Evolutionary conservation across 345 rosid species (phyloP), one percentile per base, ranked within the genome.

Genomic region (Aquilaria yunnanensis): DNA sequence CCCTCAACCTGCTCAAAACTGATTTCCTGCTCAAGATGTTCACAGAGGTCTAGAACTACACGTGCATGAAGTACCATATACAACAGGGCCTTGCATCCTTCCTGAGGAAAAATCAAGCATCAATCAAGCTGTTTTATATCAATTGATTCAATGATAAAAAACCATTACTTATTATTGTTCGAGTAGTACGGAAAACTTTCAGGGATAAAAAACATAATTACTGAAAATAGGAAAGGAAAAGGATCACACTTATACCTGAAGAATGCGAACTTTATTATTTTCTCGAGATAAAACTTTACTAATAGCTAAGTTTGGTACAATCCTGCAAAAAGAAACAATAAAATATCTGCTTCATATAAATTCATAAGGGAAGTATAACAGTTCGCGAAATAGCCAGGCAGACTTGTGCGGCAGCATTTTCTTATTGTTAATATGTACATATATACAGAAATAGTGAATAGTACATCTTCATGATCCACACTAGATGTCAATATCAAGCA

Each of bases 21-120:
- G 67, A 94, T 83, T 84, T 93, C 95, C 69, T 80, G 80, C 64
- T 88, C 94, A 65, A 80, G 89, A 48, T 55, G 82, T 73, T 94
- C 99, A 64, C 83, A 71, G 74, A 94, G 80, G 71, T 90, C 96
- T 13, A 94, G 85, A 64, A 94, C 84, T 72, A 90, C 97, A 56
- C 96, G 87, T 3, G 97, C 97, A 71, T 94, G 99, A 74, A 94
- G 99, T 54, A 94, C 89, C 97, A 94, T 88, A 74, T 94, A 94
- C 59, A 93, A 67, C 57, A 90, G 81, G 47, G 94, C 98, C 73
- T 93, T 93, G 74, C 96, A 90, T 65, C 98, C 98, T 76, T 93
- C 98, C 98, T 93, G 86, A 63, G 49, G 62, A 59, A 61, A 61
- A 46, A 37, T 4, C 43, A 3, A 37, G 43, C 43, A 37, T 37